Conservation (phyloP, 2,329 filamentous ascomycete species). For the Fusarium sororula region DNA sequence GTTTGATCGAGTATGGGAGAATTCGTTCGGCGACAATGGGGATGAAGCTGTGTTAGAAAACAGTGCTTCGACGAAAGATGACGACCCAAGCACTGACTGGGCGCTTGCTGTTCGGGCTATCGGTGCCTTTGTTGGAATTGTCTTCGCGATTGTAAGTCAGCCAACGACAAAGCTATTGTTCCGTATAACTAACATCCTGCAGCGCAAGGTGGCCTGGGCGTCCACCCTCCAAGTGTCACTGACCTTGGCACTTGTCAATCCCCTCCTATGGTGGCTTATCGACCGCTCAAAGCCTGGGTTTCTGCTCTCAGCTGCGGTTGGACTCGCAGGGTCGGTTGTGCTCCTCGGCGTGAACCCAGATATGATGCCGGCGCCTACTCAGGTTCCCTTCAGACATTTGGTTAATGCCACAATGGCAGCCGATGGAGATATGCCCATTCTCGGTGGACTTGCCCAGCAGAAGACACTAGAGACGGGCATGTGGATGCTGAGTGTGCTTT, state of each 20-base stretch:
- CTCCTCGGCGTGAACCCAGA: constrained; percentile 80
- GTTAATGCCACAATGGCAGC: constrained; percentile 14
- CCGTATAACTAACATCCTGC: constrained; percentile 22
- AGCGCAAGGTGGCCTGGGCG: constrained; percentile 92
- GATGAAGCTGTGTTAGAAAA: constrained; percentile 45
- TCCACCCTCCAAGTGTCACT: constrained; percentile 93
- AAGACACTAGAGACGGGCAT: constrained; percentile 77
- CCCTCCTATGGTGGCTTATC: constrained; percentile 94
- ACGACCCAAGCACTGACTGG: constrained; percentile 72
- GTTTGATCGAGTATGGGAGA: constrained; percentile 80
- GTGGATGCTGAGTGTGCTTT: constrained; percentile 93
- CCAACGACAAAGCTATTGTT: background rate
- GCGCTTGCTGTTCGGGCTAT: constrained; percentile 68
- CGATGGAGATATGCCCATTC: constrained; percentile 23
- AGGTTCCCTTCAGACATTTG: constrained; percentile 41
- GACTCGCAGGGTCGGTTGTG: constrained; percentile 76
- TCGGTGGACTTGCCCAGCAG: constrained; percentile 66
- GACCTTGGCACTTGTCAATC: constrained; percentile 89
- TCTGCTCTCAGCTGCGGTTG: constrained; percentile 78
- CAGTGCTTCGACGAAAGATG: constrained; percentile 41
- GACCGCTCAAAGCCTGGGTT: constrained; percentile 90
- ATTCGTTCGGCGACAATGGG: constrained; percentile 53
- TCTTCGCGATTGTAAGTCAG: constrained; percentile 77
- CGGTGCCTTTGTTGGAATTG: constrained; percentile 69
- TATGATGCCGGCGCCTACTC: constrained; percentile 75